These are phyloP conservation scores for Rhizophora mangle DNA, from an alignment of 345 rosid species.

Conservation along the genomic window DNA sequence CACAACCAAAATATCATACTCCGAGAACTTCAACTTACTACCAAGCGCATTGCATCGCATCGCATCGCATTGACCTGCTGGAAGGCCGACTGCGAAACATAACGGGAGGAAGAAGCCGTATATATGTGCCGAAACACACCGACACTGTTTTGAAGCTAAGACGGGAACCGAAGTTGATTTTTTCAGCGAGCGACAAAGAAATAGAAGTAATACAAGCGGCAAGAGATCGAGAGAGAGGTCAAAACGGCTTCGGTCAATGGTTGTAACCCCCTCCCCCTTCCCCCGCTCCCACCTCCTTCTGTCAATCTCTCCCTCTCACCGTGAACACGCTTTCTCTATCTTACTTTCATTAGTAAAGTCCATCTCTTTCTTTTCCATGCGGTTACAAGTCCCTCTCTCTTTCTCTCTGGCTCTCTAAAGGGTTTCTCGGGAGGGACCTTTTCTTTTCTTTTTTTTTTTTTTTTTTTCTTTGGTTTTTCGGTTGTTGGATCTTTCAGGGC, in stretches of 20 bases:
- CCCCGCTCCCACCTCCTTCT: constrained; percentile 2
- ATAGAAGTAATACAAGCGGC: too few species aligned
- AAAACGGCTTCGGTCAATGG: constrained; percentile 48
- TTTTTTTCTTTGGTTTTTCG: too few species aligned
- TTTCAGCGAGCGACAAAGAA: not conserved
- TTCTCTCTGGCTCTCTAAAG: constrained; percentile 15
- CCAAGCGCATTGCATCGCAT: not conserved
- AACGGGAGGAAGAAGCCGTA: not conserved
- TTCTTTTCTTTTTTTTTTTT: too few species aligned
- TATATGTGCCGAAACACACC: not conserved
- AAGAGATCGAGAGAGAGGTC: constrained; percentile 36
- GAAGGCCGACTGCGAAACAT: not conserved
- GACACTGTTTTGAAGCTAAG: too few species aligned
- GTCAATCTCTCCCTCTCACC: not conserved
- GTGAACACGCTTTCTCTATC: not conserved
- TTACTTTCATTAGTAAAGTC: not conserved
- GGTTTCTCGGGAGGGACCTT: constrained; percentile 1
- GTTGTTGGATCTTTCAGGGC: not conserved
- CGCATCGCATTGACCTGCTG: not conserved
- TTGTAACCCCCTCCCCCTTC: constrained; percentile 1
- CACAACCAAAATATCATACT: not conserved
- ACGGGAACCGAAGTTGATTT: not conserved
- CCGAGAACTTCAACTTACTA: not conserved
- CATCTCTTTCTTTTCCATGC: not conserved
- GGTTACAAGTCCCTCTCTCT: constrained; percentile 2